Percentiles rank a stretch among this genome's conserved stretches.
Evolutionary conservation across 2,329 filamentous ascomycete genomes (phyloP).

Genomic region (Colletotrichum coccodes): DNA sequence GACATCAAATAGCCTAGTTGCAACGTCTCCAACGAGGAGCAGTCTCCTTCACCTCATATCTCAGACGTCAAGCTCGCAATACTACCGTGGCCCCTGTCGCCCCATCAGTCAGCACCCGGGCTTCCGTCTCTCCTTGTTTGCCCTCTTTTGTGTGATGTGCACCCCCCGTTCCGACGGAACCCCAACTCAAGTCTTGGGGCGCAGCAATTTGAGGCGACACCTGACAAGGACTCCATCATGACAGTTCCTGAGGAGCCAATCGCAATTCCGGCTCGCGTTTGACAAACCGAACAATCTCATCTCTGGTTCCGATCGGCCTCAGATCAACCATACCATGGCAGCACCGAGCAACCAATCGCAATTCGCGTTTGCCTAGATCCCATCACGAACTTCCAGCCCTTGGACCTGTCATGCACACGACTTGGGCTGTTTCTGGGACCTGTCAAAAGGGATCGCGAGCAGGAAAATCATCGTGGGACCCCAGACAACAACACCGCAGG

Average conservation of each 20-base stretch:
- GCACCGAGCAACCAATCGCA: constrained; percentile 39
- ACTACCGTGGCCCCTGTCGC: constrained; percentile 14
- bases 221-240: constrained; percentile 37
- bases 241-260: constrained; percentile 44
- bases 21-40: constrained; percentile 10
- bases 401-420: constrained; percentile 29
- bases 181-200: constrained; percentile 31
- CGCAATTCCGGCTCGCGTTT: constrained; percentile 41
- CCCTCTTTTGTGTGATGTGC: constrained; percentile 28
- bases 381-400: constrained; percentile 27
- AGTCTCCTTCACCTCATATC: constrained; percentile 1
- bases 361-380: constrained; percentile 31
- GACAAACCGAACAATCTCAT: constrained; percentile 36
- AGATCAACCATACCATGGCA: constrained; percentile 34
- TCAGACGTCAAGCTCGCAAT: constrained; percentile 27
- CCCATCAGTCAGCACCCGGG: constrained; percentile 30
- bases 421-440: constrained; percentile 30
- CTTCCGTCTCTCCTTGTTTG: constrained; percentile 30
- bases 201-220: constrained; percentile 34
- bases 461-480: constrained; percentile 19
- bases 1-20: constrained; percentile 5
- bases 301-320: constrained; percentile 34
- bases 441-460: constrained; percentile 27
- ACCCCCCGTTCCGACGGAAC: constrained; percentile 30
- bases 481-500: constrained; percentile 13